Evolutionary conservation across 495 filamentous ascomycete species (phyloP).

Genomic region (Daldinia concentrica): DNA sequence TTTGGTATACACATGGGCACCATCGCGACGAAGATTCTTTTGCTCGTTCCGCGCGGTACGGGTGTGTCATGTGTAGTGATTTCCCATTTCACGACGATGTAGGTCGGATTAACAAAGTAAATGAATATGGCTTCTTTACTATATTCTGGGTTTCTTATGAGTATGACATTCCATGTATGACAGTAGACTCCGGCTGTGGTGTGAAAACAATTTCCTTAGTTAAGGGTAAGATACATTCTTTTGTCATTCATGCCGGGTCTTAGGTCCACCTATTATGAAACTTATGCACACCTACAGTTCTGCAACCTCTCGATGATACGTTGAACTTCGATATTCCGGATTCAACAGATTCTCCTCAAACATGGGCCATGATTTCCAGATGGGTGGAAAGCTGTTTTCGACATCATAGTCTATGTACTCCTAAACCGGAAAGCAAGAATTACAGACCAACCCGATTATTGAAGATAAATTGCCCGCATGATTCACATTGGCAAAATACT

Average conservation of each 20-base stretch:
- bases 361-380: background rate
- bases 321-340: background rate
- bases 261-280: background rate
- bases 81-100: background rate
- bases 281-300: background rate
- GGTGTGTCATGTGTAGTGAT: background rate
- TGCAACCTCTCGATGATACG: background rate
- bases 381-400: background rate
- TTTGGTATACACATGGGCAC: background rate
- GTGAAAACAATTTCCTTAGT: background rate
- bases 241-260: background rate
- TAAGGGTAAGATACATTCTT: background rate
- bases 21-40: background rate
- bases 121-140: background rate
- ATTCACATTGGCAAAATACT: background rate
- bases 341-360: background rate
- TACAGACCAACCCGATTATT: background rate
- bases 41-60: background rate
- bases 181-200: background rate
- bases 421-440: background rate
- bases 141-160: background rate
- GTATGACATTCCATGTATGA: background rate
- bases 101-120: background rate
- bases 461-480: background rate
- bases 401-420: background rate